Conservation (phyloP, 176 grass and related monocot species). For the Panicum miliaceum region DNA sequence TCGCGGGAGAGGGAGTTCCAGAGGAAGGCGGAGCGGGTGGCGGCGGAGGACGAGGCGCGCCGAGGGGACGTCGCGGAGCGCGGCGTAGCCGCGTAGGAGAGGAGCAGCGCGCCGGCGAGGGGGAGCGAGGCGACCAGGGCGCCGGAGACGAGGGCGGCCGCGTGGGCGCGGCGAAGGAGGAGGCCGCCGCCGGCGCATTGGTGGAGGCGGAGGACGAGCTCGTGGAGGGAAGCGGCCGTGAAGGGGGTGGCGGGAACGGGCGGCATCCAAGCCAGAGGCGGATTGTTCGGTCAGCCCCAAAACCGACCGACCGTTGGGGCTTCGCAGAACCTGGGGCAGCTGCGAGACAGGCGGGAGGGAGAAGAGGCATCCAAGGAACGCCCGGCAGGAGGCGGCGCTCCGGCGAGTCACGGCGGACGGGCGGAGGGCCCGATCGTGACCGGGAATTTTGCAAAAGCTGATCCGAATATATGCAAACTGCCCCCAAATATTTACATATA, state of each 20-base stretch:
- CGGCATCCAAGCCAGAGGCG: neutral
- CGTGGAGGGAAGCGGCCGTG: conserved; percentile 44
- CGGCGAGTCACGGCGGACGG: no score
- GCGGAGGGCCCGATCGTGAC: no score
- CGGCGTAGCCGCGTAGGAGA: conserved; percentile 74
- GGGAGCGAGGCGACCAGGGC: conserved; percentile 50
- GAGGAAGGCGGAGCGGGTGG: conserved; percentile 68
- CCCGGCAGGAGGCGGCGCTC: no score
- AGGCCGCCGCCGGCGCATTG: conserved; percentile 24
- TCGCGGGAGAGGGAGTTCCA: conserved; percentile 90
- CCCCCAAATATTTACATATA: no score
- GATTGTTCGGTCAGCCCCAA: no score
- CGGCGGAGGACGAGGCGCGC: conserved; percentile 52
- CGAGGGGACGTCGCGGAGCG: conserved; percentile 46
- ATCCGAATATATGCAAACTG: no score
- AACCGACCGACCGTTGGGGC: no score
- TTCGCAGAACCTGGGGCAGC: no score
- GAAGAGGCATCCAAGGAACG: no score
- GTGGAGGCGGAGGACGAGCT: conserved; percentile 53
- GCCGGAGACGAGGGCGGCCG: conserved; percentile 49
- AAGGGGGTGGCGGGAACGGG: neutral
- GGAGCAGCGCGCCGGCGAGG: conserved; percentile 58
- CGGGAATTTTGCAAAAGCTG: no score
- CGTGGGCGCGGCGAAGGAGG: conserved; percentile 46
- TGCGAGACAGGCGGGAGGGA: no score